Base-by-base conservation (phyloP, 2,329 filamentous ascomycete species). In the Plenodomus lindquistii region DNA sequence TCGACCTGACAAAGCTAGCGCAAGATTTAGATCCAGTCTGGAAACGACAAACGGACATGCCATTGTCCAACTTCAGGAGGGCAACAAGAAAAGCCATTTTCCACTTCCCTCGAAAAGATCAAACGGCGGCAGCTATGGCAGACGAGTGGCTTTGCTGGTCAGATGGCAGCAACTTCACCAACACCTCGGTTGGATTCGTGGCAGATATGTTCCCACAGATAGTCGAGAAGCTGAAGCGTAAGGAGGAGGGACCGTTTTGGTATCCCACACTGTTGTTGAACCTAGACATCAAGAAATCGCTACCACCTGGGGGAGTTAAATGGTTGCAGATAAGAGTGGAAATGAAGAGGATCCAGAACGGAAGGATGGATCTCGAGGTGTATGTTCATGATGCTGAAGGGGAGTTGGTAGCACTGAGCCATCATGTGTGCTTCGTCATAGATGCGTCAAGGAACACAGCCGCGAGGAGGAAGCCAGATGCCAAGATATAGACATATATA, bases 221-320 rank as follows among this genome's bases (percentile, higher is more conserved):
- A 19, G 70, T 88, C 13, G 85, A 89, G 67, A 54, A 49, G 3
- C 74, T 73, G 52, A 66, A 63, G 31, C 71, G 72, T 2, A 53
- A 66, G 17, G 57, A 42, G 1, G 55, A 66, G 42, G 66, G 65
- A 44, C 69, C 65, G 17, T 84, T 83, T 59, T 91, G 88, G 89
- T 91, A 89, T 66, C 88, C 88, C 0, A 95, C 89, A 0, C 48
- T 95, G 1, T 75, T 85, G 16, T 72, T 94, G 65, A 91, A 89
- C 66, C 62, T 95, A 18, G 89, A 95, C 54, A 76, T 91, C 34
- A 94, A 93, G 76, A 89, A 87, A 66, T 69, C 79, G 6, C 67
- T 95, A 37, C 88, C 88, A 0, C 72, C 75, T 3, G 81, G 82
- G 36, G 89, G 89, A 0, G 83, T 84, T 1, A 85, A 89, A 66